phyloP scores from a whole-genome alignment of 345 rosid species.

The Hibiscus trionum region DNA sequence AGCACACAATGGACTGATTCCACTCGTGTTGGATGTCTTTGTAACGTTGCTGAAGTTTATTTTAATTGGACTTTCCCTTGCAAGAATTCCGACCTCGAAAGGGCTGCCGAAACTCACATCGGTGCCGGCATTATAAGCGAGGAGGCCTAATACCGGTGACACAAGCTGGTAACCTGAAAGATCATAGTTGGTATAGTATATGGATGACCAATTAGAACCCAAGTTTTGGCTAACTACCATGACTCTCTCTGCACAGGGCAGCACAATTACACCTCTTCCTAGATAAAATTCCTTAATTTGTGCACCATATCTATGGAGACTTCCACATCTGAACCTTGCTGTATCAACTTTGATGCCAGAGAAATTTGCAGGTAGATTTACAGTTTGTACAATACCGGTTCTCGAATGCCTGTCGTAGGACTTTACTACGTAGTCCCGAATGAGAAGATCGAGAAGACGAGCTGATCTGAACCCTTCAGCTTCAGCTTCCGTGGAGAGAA shows the following conservation, averaged over 20 bases:
- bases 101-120: slow-evolving; percentile 35
- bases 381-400: slow-evolving; percentile 53
- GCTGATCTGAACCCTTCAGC: slow-evolving; percentile 49
- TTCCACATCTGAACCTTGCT: slow-evolving; percentile 77
- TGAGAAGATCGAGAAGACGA: slow-evolving; percentile 58
- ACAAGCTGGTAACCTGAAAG: slow-evolving; percentile 69
- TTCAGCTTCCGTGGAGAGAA: slow-evolving; percentile 8
- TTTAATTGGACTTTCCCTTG: slow-evolving; percentile 45
- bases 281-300: slow-evolving; percentile 59
- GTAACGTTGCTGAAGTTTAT: slow-evolving; percentile 48
- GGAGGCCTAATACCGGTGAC: slow-evolving; percentile 73
- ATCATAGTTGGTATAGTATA: slow-evolving; percentile 60
- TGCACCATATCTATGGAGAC: slow-evolving; percentile 76
- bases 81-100: slow-evolving; percentile 46
- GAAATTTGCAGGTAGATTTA: slow-evolving; percentile 63
- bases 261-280: slow-evolving; percentile 47
- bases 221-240: slow-evolving; percentile 64
- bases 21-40: slow-evolving; percentile 16
- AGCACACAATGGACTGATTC: slow-evolving; percentile 52
- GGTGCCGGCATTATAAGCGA: slow-evolving; percentile 54
- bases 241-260: slow-evolving; percentile 80
- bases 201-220: slow-evolving; percentile 65
- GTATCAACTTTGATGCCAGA: slow-evolving; percentile 61
- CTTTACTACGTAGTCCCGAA: slow-evolving; percentile 61
- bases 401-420: slow-evolving; percentile 37